Conservation (phyloP, 805 yeast genomes). For the Lachancea sp. region DNA sequence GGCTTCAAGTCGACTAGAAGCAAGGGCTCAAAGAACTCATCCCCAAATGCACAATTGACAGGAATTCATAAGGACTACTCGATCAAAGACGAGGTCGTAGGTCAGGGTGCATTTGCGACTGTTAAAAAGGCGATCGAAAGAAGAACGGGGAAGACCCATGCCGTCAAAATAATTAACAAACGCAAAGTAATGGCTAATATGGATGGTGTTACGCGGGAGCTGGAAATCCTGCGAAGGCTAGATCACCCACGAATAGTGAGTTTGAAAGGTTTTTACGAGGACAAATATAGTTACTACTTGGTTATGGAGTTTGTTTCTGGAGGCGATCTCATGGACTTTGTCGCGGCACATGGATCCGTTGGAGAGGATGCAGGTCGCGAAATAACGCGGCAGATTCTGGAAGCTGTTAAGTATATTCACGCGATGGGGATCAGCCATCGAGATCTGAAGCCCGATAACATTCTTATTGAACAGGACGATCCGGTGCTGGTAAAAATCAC, state of each 20-base stretch:
- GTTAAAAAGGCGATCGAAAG: constrained; percentile 89
- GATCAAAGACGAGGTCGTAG: constrained; percentile 77
- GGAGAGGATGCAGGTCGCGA: constrained; percentile 88
- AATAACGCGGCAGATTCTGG: constrained; percentile 74
- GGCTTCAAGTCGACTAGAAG: constrained; percentile 3
- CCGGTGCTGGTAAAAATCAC: constrained; percentile 90
- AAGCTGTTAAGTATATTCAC: constrained; percentile 85
- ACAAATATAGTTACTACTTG: constrained; percentile 68
- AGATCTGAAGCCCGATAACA: constrained; percentile 94
- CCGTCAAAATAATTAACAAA: constrained; percentile 84
- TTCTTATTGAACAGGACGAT: constrained; percentile 81
- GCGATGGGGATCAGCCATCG: constrained; percentile 88
- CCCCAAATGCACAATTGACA: constrained; percentile 6
- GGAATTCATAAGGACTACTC: constrained; percentile 69
- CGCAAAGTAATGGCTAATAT: constrained; percentile 72
- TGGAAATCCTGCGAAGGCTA: constrained; percentile 68
- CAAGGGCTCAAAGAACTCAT: constrained; percentile 1
- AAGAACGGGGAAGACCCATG: constrained; percentile 75
- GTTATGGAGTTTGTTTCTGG: constrained; percentile 96
- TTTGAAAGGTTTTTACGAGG: constrained; percentile 80
- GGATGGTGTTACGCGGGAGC: constrained; percentile 79
- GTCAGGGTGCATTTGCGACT: constrained; percentile 98
- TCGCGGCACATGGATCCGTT: constrained; percentile 84
- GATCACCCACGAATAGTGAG: constrained; percentile 83
- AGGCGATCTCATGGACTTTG: constrained; percentile 97